These are phyloP conservation scores for Cyclotella sp. DNA, from an alignment of 108 stramenopile species.

Conservation along the genomic window DNA sequence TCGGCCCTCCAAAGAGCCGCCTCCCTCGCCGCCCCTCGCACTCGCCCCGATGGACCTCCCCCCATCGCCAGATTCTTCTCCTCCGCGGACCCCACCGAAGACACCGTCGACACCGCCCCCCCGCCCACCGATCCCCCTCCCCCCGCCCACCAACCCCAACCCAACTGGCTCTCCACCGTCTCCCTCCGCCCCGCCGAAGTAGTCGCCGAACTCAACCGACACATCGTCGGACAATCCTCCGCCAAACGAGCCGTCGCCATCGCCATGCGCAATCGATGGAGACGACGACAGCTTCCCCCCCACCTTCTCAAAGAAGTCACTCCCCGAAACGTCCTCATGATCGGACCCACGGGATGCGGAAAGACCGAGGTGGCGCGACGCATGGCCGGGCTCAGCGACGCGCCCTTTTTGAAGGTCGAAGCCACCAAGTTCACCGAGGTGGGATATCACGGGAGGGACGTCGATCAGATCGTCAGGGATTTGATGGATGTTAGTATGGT, in stretches of 20 bases:
- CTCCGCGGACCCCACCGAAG: conserved; percentile 13
- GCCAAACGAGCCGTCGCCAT: conserved; percentile 99
- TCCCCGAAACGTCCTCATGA: conserved; percentile 99
- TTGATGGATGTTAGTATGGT: conserved; percentile 96
- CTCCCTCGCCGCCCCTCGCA: neutral
- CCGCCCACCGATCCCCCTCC: neutral
- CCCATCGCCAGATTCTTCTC: conserved; percentile 25
- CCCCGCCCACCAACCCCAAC: neutral
- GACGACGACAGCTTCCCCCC: conserved; percentile 91
- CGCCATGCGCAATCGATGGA: conserved; percentile 98
- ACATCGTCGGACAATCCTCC: conserved; percentile 95
- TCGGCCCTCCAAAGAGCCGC: conserved; percentile 15
- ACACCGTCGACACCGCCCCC: neutral
- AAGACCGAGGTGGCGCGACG: conserved; percentile 99
- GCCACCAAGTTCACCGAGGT: conserved; percentile 99
- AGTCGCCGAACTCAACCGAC: conserved; percentile 85
- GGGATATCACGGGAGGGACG: conserved; percentile 98
- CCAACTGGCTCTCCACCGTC: conserved; percentile 31
- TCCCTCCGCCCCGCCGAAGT: conserved; percentile 80
- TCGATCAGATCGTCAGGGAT: conserved; percentile 98
- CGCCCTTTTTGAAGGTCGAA: conserved; percentile 99
- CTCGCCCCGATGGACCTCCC: neutral
- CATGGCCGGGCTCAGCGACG: conserved; percentile 95
- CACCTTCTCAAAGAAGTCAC: conserved; percentile 93
- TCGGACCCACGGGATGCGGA: conserved; percentile 98